These are phyloP conservation scores for Umbelopsis sp. DNA, from an alignment of 192 early-diverging fungal species.

Conservation along the genomic window DNA sequence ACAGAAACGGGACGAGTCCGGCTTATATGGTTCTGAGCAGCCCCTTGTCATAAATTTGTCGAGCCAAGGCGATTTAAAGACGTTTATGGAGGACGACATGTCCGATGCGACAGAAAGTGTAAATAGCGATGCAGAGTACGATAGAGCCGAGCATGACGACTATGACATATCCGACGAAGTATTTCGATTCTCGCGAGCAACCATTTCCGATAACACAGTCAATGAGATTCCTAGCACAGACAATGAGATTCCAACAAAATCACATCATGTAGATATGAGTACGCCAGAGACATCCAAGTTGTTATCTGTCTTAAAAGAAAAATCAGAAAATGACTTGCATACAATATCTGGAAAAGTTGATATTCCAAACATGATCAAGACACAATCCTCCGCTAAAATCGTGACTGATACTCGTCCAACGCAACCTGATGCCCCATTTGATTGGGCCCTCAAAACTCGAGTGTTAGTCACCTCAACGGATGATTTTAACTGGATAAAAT, in stretches of 20 bases:
- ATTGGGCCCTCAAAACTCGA: neutral
- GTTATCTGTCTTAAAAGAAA: too few species aligned
- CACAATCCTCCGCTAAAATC: neutral
- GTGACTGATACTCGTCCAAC: neutral
- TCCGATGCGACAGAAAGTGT: constrained; percentile 11
- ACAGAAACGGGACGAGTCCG: neutral
- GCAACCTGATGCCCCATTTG: neutral
- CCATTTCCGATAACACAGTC: neutral
- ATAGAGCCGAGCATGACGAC: constrained; percentile 16
- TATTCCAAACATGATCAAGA: neutral
- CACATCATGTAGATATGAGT: too few species aligned
- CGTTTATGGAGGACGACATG: neutral
- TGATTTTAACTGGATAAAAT: constrained; percentile 1
- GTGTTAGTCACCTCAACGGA: neutral
- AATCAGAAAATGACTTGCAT: too few species aligned
- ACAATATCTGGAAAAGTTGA: neutral
- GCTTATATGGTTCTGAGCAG: neutral
- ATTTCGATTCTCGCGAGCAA: neutral
- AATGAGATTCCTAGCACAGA: neutral
- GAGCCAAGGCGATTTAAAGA: constrained; percentile 9
- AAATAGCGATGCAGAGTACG: neutral
- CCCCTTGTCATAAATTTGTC: constrained; percentile 4
- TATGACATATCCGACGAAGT: constrained; percentile 13
- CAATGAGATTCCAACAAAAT: too few species aligned
- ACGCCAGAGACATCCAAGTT: too few species aligned